Conservation (phyloP, 2,329 filamentous ascomycete species). For the Fusarium cyanostomum region DNA sequence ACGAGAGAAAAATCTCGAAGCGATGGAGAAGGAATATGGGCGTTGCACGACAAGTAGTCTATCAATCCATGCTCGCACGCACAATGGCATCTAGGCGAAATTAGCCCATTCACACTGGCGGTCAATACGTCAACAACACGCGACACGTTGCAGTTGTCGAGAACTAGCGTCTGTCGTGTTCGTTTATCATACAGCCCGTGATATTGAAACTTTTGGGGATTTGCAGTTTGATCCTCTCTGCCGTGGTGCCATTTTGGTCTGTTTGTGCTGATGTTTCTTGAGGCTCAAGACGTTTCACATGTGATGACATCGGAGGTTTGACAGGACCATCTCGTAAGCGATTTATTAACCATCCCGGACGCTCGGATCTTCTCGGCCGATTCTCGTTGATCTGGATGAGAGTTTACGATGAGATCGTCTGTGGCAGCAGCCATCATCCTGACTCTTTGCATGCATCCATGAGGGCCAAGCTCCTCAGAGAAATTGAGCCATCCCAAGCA, state of each 20-base stretch:
- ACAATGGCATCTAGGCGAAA: background rate
- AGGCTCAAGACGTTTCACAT: background rate
- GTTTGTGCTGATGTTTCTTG: background rate
- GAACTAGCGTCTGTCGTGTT: background rate
- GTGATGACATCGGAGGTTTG: background rate
- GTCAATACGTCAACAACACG: slow-evolving; percentile 6
- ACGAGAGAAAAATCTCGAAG: background rate
- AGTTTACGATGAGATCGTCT: background rate
- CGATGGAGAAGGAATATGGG: background rate
- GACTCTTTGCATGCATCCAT: too few species aligned
- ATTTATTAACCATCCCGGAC: slow-evolving; percentile 5
- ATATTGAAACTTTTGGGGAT: slow-evolving; percentile 1
- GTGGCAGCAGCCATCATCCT: too few species aligned
- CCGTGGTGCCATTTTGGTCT: background rate
- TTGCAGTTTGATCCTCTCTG: slow-evolving; percentile 4
- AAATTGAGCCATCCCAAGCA: slow-evolving; percentile 11
- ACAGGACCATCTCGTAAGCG: background rate
- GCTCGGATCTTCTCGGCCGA: background rate
- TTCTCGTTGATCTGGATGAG: background rate
- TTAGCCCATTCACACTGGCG: slow-evolving; percentile 12
- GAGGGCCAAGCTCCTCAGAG: background rate
- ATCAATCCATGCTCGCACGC: background rate
- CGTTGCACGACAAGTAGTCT: background rate
- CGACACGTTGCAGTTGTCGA: slow-evolving; percentile 7
- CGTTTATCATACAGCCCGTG: background rate